Conservation (phyloP, 148 eudicot species). For the Suaeda aralocaspica region DNA sequence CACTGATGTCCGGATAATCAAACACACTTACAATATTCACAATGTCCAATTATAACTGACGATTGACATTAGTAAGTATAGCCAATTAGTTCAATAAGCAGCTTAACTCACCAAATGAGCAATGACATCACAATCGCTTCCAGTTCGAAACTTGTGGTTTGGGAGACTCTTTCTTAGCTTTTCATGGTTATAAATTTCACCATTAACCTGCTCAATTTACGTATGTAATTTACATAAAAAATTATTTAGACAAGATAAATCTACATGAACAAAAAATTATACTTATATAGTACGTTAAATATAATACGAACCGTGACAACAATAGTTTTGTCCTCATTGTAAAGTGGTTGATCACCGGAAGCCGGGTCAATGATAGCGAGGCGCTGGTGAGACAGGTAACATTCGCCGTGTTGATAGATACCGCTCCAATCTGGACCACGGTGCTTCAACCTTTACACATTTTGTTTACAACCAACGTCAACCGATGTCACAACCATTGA, state of each 20-base stretch:
- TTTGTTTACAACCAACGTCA: too few species aligned
- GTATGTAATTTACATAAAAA: too few species aligned
- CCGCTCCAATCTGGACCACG: slow-evolving; percentile 98
- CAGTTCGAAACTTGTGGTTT: slow-evolving; percentile 67
- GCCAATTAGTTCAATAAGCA: too few species aligned
- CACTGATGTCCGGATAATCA: too few species aligned
- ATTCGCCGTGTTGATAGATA: slow-evolving; percentile 64
- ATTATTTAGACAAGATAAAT: too few species aligned
- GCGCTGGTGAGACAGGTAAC: slow-evolving; percentile 73
- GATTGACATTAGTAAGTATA: too few species aligned
- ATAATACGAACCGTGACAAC: slow-evolving; percentile 65
- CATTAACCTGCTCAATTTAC: slow-evolving; percentile 56
- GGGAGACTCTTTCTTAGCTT: slow-evolving; percentile 50
- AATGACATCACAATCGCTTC: slow-evolving; percentile 93
- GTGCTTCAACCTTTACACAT: slow-evolving; percentile 57
- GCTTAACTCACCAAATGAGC: slow-evolving; percentile 81
- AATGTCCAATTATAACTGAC: too few species aligned
- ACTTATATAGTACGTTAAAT: too few species aligned
- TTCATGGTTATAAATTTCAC: slow-evolving; percentile 90
- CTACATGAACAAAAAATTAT: too few species aligned
- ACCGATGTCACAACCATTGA: too few species aligned
- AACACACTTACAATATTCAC: too few species aligned
- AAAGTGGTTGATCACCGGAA: slow-evolving; percentile 94
- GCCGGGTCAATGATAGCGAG: slow-evolving; percentile 87
- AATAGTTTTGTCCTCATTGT: slow-evolving; percentile 48